phyloP scores from a whole-genome alignment of 179 eudicot species.

The Gypsophila paniculata region DNA sequence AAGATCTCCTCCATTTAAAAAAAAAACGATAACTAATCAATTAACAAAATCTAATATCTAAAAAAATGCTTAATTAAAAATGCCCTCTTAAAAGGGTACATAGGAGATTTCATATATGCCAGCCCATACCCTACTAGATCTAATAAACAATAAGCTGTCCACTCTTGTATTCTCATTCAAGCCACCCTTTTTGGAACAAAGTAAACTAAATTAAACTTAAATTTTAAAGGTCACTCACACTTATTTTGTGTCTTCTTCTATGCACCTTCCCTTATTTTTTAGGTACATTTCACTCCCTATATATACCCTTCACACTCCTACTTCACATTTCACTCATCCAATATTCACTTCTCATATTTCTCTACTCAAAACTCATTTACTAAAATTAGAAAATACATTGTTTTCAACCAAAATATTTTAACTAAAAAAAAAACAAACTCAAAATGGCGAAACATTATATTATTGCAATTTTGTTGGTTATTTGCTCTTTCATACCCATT shows the following conservation, averaged over 20 bases:
- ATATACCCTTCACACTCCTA: neutral
- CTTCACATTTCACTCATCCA: neutral
- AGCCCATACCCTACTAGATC: conserved; percentile 7
- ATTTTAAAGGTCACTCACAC: neutral
- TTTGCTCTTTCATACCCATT: neutral
- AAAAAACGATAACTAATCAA: too few relatives aligned
- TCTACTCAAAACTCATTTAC: too few relatives aligned
- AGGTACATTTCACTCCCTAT: neutral
- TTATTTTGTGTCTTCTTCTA: conserved; percentile 5
- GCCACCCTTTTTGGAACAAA: neutral
- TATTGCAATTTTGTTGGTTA: neutral
- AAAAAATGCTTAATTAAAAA: too few relatives aligned
- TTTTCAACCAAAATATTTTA: neutral
- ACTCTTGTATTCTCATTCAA: neutral
- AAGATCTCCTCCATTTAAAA: too few relatives aligned
- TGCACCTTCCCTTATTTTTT: conserved; percentile 1
- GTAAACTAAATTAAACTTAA: neutral
- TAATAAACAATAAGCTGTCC: conserved; percentile 4
- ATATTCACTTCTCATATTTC: too few relatives aligned
- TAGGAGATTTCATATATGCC: conserved; percentile 3
- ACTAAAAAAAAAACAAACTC: neutral
- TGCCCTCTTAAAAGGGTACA: neutral
- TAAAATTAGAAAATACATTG: neutral
- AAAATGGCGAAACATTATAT: neutral
- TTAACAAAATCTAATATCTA: too few relatives aligned